Evolutionary conservation across 2,329 filamentous ascomycete genomes (phyloP).

Genomic region (Aspergillus floridensis): DNA sequence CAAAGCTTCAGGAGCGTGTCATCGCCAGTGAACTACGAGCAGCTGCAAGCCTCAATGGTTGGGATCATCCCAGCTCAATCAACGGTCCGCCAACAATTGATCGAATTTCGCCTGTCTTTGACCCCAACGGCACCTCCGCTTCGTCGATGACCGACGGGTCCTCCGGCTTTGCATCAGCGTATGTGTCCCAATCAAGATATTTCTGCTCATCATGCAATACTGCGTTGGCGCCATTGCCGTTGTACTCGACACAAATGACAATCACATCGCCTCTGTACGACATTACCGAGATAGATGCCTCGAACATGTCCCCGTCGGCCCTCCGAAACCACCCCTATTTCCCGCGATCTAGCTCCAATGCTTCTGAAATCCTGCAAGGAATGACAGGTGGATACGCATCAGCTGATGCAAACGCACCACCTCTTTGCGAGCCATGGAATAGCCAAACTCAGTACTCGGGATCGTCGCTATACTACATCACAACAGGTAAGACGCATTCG

Average conservation of each 20-base stretch:
- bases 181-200: constrained; percentile 5
- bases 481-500: constrained; percentile 10
- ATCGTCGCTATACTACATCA: constrained; percentile 5
- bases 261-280: constrained; percentile 6
- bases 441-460: background rate
- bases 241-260: background rate
- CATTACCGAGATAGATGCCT: background rate
- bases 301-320: background rate
- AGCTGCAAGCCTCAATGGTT: constrained; percentile 28
- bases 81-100: constrained; percentile 6
- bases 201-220: constrained; percentile 8
- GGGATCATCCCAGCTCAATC: constrained; percentile 23
- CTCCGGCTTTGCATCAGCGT: background rate
- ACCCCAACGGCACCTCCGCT: constrained; percentile 1
- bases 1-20: constrained; percentile 36
- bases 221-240: background rate
- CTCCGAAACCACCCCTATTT: background rate
- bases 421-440: constrained; percentile 5
- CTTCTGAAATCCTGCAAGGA: background rate
- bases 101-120: constrained; percentile 6
- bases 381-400: background rate
- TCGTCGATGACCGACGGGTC: constrained; percentile 1
- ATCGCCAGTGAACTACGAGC: constrained; percentile 34
- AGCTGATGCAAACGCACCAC: background rate
- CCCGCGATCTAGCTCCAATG: background rate